Evolutionary conservation across 306 rosid species (phyloP), one percentile per base, ranked within the genome.

Genomic region (Prunus campanulata): DNA sequence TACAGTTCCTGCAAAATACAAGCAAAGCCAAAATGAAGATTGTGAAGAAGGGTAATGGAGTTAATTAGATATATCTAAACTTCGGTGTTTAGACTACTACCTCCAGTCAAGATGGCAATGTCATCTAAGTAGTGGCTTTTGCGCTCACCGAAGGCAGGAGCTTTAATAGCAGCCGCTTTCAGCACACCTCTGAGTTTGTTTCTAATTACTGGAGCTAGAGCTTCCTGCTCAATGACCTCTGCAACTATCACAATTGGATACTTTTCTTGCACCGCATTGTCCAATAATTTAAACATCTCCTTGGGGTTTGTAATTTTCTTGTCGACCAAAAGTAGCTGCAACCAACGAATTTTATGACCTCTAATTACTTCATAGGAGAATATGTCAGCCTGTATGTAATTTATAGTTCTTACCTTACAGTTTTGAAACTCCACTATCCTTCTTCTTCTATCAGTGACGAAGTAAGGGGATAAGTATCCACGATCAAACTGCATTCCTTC

Each of bases 401-500:
- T 64, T 50, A 27, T 57, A 47, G 81, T 35, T 78, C 62, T 73
- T 84, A 91, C 98, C 98, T 91, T 90, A 89, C 98, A 94, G 67
- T 91, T 69, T 56, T 91, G 93, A 76, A 91, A 86, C 84, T 94
- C 98, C 39, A 83, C 87, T 6, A 73, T 84, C 97, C 78, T 91
- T 86, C 88, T 94, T 71, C 77, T 82, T 78, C 87, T 73, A 72
- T 94, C 88, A 19, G 90, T 94, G 74, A 94, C 95, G 46, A 91
- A 90, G 79, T 94, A 90, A 15, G 90, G 93, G 8, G 98, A 91
- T 60, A 91, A 78, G 86, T 90, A 94, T 72, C 98, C 97, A 0
- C 93, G 91, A 74, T 90, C 95, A 68, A 94, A 91, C 75, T 91
- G 90, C 98, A 94, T 94, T 77, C 98, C 98, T 84, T 94, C 98